Percentiles rank a stretch among this genome's conserved stretches.
Conservation (phyloP, 345 rosid species). For the Lepidium aucheri region DNA sequence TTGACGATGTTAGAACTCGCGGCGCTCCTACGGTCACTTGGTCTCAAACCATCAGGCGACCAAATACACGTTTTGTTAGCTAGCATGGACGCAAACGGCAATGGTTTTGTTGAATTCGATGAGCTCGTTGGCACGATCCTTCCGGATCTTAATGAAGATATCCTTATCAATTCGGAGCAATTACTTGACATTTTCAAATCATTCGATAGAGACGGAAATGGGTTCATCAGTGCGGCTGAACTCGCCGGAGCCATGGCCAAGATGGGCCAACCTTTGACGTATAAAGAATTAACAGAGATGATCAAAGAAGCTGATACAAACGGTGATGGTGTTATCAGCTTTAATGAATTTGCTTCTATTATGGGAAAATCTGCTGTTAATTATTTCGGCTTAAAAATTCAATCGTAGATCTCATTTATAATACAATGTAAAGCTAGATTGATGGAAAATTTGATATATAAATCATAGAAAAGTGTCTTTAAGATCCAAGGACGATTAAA, state of each 20-base stretch:
- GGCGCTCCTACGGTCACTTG: slow-evolving; percentile 61
- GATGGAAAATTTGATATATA: slow-evolving; percentile 2
- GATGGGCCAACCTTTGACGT: slow-evolving; percentile 80
- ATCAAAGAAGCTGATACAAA: slow-evolving; percentile 69
- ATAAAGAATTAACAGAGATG: slow-evolving; percentile 64
- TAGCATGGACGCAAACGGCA: slow-evolving; percentile 76
- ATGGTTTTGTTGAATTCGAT: slow-evolving; percentile 67
- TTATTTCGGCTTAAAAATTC: slow-evolving; percentile 35
- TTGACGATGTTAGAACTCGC: slow-evolving; percentile 86
- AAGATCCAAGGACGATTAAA: neutral
- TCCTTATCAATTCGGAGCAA: slow-evolving; percentile 50
- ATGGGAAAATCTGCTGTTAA: slow-evolving; percentile 64
- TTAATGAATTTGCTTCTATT: slow-evolving; percentile 58
- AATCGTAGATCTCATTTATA: too few species aligned
- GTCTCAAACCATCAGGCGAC: slow-evolving; percentile 75
- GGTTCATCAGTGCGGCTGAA: slow-evolving; percentile 72
- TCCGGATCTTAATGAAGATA: slow-evolving; percentile 47
- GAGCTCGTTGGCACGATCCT: slow-evolving; percentile 58
- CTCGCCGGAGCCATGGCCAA: slow-evolving; percentile 80
- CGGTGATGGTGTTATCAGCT: slow-evolving; percentile 78
- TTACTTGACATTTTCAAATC: slow-evolving; percentile 52
- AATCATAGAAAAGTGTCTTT: slow-evolving; percentile 3
- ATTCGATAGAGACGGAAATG: slow-evolving; percentile 74
- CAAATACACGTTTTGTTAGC: slow-evolving; percentile 59
- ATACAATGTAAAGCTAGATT: too few species aligned